A percentile compares a stretch with the other conserved stretches of the same genome.
Evolutionary conservation across 768 basidiomycete genomes (phyloP).

Genomic region (Lentinula sp.): DNA sequence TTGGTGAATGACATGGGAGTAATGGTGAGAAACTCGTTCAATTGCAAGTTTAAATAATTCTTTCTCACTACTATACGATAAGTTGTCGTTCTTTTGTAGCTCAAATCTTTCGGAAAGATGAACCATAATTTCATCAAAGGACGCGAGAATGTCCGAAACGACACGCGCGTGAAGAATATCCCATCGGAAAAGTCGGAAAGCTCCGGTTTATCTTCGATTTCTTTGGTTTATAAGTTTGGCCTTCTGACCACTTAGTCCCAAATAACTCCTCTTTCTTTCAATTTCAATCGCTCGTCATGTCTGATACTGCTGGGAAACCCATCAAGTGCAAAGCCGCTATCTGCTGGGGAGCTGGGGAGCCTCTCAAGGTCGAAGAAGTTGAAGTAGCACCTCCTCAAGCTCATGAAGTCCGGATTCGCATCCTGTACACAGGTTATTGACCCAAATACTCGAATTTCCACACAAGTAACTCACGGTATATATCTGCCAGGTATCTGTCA

Average conservation of each 20-base stretch:
- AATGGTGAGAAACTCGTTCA: neutral
- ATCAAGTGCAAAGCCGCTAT: constrained; percentile 91
- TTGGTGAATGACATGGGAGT: constrained; percentile 67
- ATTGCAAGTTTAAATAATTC: neutral
- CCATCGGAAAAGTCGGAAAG: neutral
- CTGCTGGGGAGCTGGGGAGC: constrained; percentile 90
- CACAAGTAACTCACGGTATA: neutral
- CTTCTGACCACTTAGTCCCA: neutral
- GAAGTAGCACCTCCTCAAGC: constrained; percentile 89
- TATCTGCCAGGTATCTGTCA: constrained; percentile 75
- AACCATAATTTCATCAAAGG: neutral
- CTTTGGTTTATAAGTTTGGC: neutral
- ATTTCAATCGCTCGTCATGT: constrained; percentile 39
- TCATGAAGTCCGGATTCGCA: constrained; percentile 89
- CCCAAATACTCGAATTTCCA: neutral
- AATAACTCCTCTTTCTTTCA: neutral
- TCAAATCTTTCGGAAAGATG: neutral
- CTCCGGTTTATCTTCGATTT: neutral
- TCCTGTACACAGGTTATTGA: constrained; percentile 78
- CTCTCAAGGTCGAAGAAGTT: constrained; percentile 83
- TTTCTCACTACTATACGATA: neutral
- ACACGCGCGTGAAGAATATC: neutral
- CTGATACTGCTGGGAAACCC: constrained; percentile 66
- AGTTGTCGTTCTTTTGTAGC: neutral
- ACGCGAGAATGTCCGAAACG: neutral